Conservation (phyloP, 306 rosid genomes). For the Cucurbita moschata region DNA sequence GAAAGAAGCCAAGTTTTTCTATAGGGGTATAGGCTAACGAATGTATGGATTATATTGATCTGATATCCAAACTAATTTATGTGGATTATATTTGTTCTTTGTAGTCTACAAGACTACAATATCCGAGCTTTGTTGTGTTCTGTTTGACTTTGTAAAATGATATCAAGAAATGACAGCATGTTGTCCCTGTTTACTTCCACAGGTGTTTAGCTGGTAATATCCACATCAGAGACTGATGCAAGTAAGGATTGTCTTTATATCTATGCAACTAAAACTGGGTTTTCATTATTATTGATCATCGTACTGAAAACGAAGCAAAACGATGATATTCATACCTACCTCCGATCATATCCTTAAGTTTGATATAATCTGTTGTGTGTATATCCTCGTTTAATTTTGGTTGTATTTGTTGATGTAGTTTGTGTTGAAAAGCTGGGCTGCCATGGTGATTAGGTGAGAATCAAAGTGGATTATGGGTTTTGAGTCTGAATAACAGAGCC, state of each 20-base stretch:
- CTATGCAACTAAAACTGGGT: no score
- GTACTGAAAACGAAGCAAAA: no score
- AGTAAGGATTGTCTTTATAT: background rate
- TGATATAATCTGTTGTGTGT: background rate
- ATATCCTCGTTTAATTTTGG: background rate
- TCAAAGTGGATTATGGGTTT: background rate
- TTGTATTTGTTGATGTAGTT: background rate
- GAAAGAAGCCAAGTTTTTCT: background rate
- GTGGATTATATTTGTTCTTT: background rate
- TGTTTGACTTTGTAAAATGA: background rate
- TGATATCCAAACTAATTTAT: background rate
- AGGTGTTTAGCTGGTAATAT: constrained; percentile 21
- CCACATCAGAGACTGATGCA: background rate
- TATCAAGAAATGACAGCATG: background rate
- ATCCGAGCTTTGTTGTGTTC: background rate
- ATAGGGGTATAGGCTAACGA: background rate
- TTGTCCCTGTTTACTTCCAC: background rate
- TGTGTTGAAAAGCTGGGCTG: constrained; percentile 1
- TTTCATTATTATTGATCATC: no score
- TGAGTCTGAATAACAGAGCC: background rate
- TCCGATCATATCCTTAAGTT: no score
- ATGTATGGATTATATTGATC: no score
- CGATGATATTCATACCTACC: no score
- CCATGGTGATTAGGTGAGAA: background rate
- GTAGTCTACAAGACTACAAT: background rate